A percentile compares a stretch with the other conserved stretches of the same genome.
Conservation (phyloP, 106 monocot species). For the Dendrobium nobile region DNA sequence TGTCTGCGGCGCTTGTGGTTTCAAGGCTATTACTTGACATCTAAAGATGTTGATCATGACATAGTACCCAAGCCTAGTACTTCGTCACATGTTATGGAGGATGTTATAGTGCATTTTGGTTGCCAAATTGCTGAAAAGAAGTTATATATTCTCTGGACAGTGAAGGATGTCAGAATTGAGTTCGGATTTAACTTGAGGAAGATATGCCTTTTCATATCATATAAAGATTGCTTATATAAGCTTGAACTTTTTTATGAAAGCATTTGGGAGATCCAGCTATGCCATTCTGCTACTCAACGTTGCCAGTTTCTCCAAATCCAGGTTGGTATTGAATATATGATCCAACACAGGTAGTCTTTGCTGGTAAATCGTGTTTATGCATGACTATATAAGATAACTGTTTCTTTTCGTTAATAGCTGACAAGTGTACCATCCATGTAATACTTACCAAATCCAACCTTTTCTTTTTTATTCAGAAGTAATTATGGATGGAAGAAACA, state of each 20-base stretch:
- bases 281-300: constrained; percentile 11
- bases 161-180: constrained; percentile 23
- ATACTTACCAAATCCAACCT: background rate
- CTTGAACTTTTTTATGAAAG: constrained; percentile 75
- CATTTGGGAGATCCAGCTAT: constrained; percentile 85
- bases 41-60: constrained; percentile 34
- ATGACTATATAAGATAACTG: background rate
- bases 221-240: constrained; percentile 29
- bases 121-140: constrained; percentile 30
- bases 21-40: constrained; percentile 18
- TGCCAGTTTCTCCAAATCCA: constrained; percentile 53
- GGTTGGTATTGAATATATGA: constrained; percentile 20
- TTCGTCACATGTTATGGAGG: constrained; percentile 26
- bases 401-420: background rate
- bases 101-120: constrained; percentile 46
- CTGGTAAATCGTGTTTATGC: background rate
- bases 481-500: background rate
- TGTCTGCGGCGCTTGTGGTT: background rate
- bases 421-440: background rate
- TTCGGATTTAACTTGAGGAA: constrained; percentile 70
- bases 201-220: constrained; percentile 41
- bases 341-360: background rate
- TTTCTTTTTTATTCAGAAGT: background rate
- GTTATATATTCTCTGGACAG: constrained; percentile 48
- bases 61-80: constrained; percentile 57